A percentile compares a stretch with the other conserved stretches of the same genome.
Evolutionary conservation across 768 basidiomycete genomes (phyloP).

Genomic region (Thelephora ganbajun): DNA sequence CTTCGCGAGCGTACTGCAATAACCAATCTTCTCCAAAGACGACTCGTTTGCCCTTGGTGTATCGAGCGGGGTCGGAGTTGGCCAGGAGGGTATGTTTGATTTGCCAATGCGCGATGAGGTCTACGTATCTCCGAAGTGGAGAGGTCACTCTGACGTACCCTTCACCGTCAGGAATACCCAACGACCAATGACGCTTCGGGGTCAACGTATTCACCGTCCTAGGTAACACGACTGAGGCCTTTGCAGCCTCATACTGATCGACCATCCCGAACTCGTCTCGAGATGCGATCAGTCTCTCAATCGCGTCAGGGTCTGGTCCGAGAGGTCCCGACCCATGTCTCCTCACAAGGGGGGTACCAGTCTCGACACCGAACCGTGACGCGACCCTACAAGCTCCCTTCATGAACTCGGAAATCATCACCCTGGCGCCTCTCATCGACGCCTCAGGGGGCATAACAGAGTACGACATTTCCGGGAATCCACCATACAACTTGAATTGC

Average conservation of each 20-base stretch:
- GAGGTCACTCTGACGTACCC: slow-evolving; percentile 81
- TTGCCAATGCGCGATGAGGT: slow-evolving; percentile 86
- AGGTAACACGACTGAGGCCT: slow-evolving; percentile 20
- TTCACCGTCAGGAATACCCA: slow-evolving; percentile 59
- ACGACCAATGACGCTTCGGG: slow-evolving; percentile 47
- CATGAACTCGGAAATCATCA: slow-evolving; percentile 69
- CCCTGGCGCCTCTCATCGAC: slow-evolving; percentile 28
- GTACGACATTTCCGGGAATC: slow-evolving; percentile 40
- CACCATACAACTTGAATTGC: slow-evolving; percentile 18
- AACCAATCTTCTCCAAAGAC: slow-evolving; percentile 35
- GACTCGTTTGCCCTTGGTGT: slow-evolving; percentile 4
- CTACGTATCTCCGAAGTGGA: slow-evolving; percentile 74
- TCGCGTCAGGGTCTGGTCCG: slow-evolving; percentile 16
- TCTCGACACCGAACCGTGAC: slow-evolving; percentile 54
- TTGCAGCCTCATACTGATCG: slow-evolving; percentile 21
- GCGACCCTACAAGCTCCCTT: slow-evolving; percentile 65
- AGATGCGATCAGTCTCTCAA: slow-evolving; percentile 31
- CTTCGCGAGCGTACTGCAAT: slow-evolving; percentile 24
- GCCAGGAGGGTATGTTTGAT: slow-evolving; percentile 61
- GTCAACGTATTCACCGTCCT: slow-evolving; percentile 31
- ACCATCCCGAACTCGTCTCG: slow-evolving; percentile 36
- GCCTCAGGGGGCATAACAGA: slow-evolving; percentile 18
- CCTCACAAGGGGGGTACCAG: slow-evolving; percentile 47
- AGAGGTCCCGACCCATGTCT: slow-evolving; percentile 26
- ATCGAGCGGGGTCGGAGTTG: slow-evolving; percentile 11